Evolutionary conservation across 2,329 filamentous ascomycete genomes (phyloP), one percentile per base, ranked within the genome.

Genomic region (Apiospora aurea): DNA sequence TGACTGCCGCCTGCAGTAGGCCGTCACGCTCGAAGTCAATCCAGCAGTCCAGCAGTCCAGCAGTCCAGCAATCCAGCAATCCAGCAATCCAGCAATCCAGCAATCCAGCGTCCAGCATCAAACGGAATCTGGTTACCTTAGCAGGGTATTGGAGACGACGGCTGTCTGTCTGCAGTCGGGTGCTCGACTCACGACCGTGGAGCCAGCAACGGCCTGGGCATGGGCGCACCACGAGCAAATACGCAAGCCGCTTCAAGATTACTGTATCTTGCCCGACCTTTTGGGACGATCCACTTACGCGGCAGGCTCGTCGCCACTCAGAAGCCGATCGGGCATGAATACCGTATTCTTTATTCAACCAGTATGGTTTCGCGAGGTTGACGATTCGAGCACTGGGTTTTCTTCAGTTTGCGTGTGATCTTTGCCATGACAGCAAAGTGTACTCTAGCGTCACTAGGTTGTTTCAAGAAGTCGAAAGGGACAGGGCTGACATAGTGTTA

Each of bases 381-480:
- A 14, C 34, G 80, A 76, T 18, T 80, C 78, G 73, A 34, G 34
- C 34, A 34, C 34, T 80, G 78, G 66, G 76, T 71, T 76, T 81
- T 81, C 77, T 80, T 81, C 51, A 85, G 75, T 74, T 81, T 81
- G 75, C 81, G 79, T 67, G 82, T 83, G 74, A 90, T 86, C 80
- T 86, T 87, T 67, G 83, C 81, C 86, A 90, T 88, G 76, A 84
- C 82, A 70, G 81, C 78, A 53, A 90, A 81, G 73, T 85, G 86
- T 66, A 82, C 83, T 80, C 87, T 85, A 69, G 88, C 85, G 71
- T 85, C 84, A 72, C 80, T 81, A 76, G 92, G 85, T 71, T 87
- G 85, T 73, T 88, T 84, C 73, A 89, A 80, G 74, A 87, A 88
- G 73, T 88, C 84, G 69, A 84, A 80, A 73, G 88, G 87, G 74